Conservation (phyloP, 495 filamentous ascomycete species). For the Tuber magnatum region DNA sequence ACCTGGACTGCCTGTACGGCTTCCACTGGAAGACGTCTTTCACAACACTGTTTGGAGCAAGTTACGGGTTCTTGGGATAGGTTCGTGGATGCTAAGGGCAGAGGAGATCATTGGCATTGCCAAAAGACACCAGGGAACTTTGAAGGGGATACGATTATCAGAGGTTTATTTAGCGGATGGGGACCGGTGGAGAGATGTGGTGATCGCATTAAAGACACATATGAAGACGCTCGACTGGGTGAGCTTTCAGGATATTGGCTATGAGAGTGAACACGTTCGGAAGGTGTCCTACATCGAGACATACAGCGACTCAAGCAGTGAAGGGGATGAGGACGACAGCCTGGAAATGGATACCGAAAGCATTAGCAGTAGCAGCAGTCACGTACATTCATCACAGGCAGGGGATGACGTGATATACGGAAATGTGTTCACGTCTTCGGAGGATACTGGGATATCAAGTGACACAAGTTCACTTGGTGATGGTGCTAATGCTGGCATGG, state of each 20-base stretch:
- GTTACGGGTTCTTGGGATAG: constrained; percentile 37
- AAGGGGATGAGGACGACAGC: constrained; percentile 32
- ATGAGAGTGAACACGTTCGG: constrained; percentile 35
- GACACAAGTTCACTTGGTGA: constrained; percentile 30
- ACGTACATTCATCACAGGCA: constrained; percentile 28
- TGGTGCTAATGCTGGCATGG: constrained; percentile 31
- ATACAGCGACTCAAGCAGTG: constrained; percentile 40
- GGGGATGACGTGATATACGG: constrained; percentile 40
- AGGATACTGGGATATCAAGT: constrained; percentile 33
- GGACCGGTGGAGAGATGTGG: constrained; percentile 38
- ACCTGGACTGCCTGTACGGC: constrained; percentile 37
- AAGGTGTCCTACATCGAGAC: constrained; percentile 36
- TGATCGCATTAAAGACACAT: constrained; percentile 25
- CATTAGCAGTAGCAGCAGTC: constrained; percentile 20
- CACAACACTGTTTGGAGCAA: constrained; percentile 36
- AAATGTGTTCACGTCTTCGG: constrained; percentile 38
- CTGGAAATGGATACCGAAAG: constrained; percentile 29
- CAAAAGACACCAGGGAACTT: constrained; percentile 32
- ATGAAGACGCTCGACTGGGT: constrained; percentile 37
- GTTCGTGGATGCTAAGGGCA: constrained; percentile 38
- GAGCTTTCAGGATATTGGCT: constrained; percentile 36
- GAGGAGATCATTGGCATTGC: constrained; percentile 36
- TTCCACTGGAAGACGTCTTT: constrained; percentile 39
- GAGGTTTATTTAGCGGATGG: constrained; percentile 38
- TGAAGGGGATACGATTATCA: constrained; percentile 36